phyloP scores from a whole-genome alignment of 352 stramenopile genomes.

The Pythium phragmiticola region DNA sequence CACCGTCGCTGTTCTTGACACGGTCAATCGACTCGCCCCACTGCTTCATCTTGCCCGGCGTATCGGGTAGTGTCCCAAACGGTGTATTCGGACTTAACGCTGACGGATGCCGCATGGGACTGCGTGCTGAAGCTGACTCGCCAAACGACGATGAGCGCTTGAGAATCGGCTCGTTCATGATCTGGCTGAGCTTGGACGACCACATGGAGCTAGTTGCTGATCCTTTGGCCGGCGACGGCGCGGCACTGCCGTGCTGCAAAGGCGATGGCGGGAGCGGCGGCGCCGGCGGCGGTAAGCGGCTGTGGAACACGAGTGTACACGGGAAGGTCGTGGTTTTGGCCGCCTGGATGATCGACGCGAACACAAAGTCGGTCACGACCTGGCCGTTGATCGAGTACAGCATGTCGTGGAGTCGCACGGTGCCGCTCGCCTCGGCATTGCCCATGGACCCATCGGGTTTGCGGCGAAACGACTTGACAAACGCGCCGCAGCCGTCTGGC shows the following conservation, averaged over 20 bases:
- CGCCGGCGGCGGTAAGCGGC: slow-evolving; percentile 22
- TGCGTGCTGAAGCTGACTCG: neutral
- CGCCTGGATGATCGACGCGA: slow-evolving; percentile 64
- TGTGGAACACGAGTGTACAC: slow-evolving; percentile 67
- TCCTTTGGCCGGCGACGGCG: slow-evolving; percentile 39
- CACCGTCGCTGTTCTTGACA: slow-evolving; percentile 60
- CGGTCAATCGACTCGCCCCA: slow-evolving; percentile 55
- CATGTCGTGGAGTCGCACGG: slow-evolving; percentile 62
- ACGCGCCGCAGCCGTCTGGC: slow-evolving; percentile 60
- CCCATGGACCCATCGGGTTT: slow-evolving; percentile 52
- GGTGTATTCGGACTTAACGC: slow-evolving; percentile 10
- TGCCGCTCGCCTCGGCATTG: slow-evolving; percentile 51
- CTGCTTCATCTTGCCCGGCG: slow-evolving; percentile 34
- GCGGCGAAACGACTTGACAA: slow-evolving; percentile 73
- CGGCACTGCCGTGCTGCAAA: slow-evolving; percentile 16
- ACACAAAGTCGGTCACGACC: slow-evolving; percentile 55
- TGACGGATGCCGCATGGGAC: slow-evolving; percentile 13
- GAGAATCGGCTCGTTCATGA: slow-evolving; percentile 32
- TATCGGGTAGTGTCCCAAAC: slow-evolving; percentile 20
- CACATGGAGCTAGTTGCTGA: slow-evolving; percentile 28
- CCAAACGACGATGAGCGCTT: slow-evolving; percentile 49
- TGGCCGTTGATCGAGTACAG: slow-evolving; percentile 67
- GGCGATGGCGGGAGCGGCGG: slow-evolving; percentile 1
- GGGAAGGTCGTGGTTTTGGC: slow-evolving; percentile 66
- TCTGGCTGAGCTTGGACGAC: slow-evolving; percentile 49